Evolutionary conservation across 2,329 filamentous ascomycete genomes (phyloP), one percentile per base, ranked within the genome.

Genomic region (Aspergillus thermomutatus): DNA sequence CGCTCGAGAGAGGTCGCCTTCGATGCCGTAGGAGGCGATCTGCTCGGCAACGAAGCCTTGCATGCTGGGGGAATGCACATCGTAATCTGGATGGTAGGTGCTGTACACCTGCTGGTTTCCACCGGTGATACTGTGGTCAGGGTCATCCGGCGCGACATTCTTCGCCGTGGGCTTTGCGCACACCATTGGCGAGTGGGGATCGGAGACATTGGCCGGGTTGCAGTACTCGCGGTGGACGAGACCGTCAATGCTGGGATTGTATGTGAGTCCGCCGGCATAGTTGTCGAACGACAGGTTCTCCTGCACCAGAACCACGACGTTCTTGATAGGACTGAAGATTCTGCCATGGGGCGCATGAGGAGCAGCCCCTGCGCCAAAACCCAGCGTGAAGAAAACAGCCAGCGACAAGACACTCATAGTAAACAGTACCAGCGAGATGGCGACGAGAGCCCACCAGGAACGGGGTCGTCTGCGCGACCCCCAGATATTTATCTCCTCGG

Each of bases 291-390:
- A 72, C 26, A 76, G 66, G 59, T 77, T 77, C 54, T 77, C 75
- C 63, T 77, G 69, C 9, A 79, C 77, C 19, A 81, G 67, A 26
- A 80, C 74, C 49, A 81, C 78, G 5, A 79, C 77, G 60, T 78
- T 77, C 66, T 80, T 80, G 66, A 81, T 80, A 55, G 75, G 76
- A 40, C 52, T 60, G 34, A 43, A 27, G 11, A 31, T 26, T 17
- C 26, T 25, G 7, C 46, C 17, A 17, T 21, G 27, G 19, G 53
- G 51, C 10, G 28, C 17, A 34, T 56, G 59, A 9, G 57, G 54
- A 3, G 54, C 46, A 11, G 52, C 53, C n/a, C 47, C 25, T n/a
- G 57, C 56, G n/a, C 55, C 53, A n/a, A 55, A 10, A 6, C 57
- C 59, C 40, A 63, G 50, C 11, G 53, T 54, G 46, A 61, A 54